These are phyloP conservation scores for Psilocybe cyanescens DNA, from an alignment of 768 basidiomycete species.

Conservation along the genomic window DNA sequence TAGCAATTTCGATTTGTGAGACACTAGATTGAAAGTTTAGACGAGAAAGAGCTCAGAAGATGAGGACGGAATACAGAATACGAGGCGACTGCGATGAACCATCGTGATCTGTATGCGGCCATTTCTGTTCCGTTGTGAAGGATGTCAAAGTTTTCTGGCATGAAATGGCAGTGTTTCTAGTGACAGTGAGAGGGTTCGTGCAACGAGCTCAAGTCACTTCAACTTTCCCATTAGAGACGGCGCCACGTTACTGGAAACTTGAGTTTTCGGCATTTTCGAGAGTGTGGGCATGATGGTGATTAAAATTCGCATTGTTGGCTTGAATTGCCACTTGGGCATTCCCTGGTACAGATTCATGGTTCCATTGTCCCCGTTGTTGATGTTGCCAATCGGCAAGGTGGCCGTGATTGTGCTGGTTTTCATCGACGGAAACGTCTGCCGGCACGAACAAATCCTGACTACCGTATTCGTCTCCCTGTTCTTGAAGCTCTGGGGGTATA, in stretches of 20 bases:
- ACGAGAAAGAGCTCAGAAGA: too few relatives aligned
- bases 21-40: background rate
- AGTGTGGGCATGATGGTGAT: background rate
- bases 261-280: too few relatives aligned
- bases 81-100: too few relatives aligned
- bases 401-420: conserved; percentile 27
- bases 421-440: conserved; percentile 52
- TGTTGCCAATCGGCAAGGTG: conserved; percentile 33
- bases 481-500: conserved; percentile 57
- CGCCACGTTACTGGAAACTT: too few relatives aligned
- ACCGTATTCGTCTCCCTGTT: conserved; percentile 54
- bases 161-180: too few relatives aligned
- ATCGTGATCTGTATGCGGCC: too few relatives aligned
- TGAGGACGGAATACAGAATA: background rate
- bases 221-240: too few relatives aligned
- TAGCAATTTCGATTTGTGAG: background rate
- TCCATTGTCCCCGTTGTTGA: conserved; percentile 35
- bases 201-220: too few relatives aligned
- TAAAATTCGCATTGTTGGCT: background rate
- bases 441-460: conserved; percentile 76
- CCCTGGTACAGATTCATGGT: conserved; percentile 15
- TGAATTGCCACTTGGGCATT: conserved; percentile 12
- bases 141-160: too few relatives aligned
- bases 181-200: too few relatives aligned
- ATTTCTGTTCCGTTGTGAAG: too few relatives aligned